phyloP scores from a whole-genome alignment of 352 stramenopile species.

The Phytophthora sojae region DNA sequence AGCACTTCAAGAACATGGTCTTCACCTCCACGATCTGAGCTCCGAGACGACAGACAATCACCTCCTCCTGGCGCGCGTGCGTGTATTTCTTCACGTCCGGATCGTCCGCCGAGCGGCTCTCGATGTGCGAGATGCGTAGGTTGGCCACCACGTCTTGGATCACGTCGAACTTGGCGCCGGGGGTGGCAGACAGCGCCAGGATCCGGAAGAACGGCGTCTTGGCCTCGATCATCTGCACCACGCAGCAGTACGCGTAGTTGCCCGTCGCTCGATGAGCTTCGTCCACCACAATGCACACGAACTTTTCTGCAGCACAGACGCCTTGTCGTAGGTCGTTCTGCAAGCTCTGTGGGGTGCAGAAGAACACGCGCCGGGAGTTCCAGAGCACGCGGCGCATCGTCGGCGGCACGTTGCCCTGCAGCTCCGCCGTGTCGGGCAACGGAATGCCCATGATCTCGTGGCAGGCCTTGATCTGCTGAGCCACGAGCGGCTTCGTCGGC shows the following conservation, averaged over 20 bases:
- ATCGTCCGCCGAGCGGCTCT: conserved; percentile 96
- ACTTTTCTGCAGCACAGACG: conserved; percentile 75
- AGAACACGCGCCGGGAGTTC: conserved; percentile 96
- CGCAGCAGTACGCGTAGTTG: conserved; percentile 97
- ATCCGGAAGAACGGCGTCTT: conserved; percentile 90
- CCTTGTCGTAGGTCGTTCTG: conserved; percentile 95
- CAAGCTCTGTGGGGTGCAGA: conserved; percentile 98
- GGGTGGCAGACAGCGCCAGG: conserved; percentile 97
- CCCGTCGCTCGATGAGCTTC: conserved; percentile 97
- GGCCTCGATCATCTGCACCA: conserved; percentile 81
- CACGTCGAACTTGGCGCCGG: conserved; percentile 95
- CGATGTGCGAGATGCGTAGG: conserved; percentile 95
- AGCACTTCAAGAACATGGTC: conserved; percentile 65
- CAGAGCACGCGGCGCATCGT: conserved; percentile 87
- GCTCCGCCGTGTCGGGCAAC: conserved; percentile 78
- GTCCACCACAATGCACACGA: conserved; percentile 98
- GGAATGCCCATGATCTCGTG: conserved; percentile 96
- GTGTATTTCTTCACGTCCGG: conserved; percentile 93
- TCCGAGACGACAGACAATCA: conserved; percentile 77
- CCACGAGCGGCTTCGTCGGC: conserved; percentile 97
- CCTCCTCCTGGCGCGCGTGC: conserved; percentile 82
- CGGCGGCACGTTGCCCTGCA: conserved; percentile 86
- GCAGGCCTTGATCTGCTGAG: conserved; percentile 98
- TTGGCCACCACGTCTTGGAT: conserved; percentile 97
- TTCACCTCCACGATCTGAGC: conserved; percentile 74